Base-by-base conservation (phyloP, 164 flowering plant species). In the Amborella trichopoda region DNA sequence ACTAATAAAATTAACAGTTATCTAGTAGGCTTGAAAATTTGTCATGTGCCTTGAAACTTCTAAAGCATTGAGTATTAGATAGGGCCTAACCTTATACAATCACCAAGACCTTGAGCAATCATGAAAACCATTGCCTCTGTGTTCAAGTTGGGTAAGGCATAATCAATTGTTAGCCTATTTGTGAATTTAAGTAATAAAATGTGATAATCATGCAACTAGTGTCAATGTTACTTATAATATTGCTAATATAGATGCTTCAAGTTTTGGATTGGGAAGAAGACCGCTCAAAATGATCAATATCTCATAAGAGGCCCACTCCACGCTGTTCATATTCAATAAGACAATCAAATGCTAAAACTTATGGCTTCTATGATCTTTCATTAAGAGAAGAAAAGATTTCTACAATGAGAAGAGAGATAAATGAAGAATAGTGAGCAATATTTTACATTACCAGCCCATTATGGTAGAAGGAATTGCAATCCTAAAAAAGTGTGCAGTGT, bases 221-320 rank as follows among this genome's bases (percentile, higher is more conserved):
- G 3, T 18, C 19, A 8, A 21, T 6, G 1, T 18, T 23, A 49
- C 23, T 10, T 26, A 77, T 81, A 83, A 68, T 48, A 78, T 64
- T 2, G 90, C 74, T 40, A 81, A 26, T 18, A 80, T 81, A 2
- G 87, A 80, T 32, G 73, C 69, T 64, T 80, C 77, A 10, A 80
- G 66, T 53, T 67, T 55, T 34, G 87, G 81, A 54, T 79, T 76
- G 32, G 80, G 76, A 8, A 79, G 75, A 56, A 76, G 72, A 23
- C 82, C 82, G 9, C 81, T 69, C 23, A 78, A 50, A 2, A 78
- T 69, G 50, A 79, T 79, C 18, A 76, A 61, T 68, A 79, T 60
- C 56, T 80, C 81, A 32, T 72, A 80, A 13, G 81, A 53, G 81
- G 81, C 77, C 9, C 41, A 37, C 8, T 37, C n/a, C n/a, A n/a